phyloP scores from a whole-genome alignment of 2,329 filamentous ascomycete species.

The Eutypa lata region DNA sequence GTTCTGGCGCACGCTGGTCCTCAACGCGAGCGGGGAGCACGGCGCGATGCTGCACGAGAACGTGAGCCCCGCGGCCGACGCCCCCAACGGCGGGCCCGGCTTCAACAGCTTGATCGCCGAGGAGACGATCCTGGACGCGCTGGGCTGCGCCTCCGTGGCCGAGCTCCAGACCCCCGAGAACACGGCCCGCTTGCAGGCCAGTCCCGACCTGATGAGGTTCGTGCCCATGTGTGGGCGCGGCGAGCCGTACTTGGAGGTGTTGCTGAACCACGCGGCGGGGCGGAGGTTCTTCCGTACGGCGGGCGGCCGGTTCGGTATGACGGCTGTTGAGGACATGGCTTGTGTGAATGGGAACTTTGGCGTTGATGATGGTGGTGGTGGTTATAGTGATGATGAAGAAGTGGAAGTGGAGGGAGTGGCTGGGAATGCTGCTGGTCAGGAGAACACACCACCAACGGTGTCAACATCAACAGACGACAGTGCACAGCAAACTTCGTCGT shows the following conservation, averaged over 20 bases:
- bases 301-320: constrained; percentile 19
- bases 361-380: constrained; percentile 1
- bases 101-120: constrained; percentile 17
- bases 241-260: constrained; percentile 7
- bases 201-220: constrained; percentile 8
- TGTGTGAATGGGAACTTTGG: constrained; percentile 6
- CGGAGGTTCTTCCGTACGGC: constrained; percentile 21
- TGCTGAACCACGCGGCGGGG: constrained; percentile 6
- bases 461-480: too few relatives aligned
- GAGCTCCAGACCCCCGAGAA: constrained; percentile 12
- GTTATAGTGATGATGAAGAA: not conserved
- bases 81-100: constrained; percentile 1
- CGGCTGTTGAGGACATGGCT: constrained; percentile 17
- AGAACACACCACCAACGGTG: too few relatives aligned
- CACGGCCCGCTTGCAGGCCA: constrained; percentile 7
- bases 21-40: constrained; percentile 6
- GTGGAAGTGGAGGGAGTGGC: too few relatives aligned
- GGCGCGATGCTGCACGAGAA: not conserved
- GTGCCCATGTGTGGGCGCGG: constrained; percentile 7
- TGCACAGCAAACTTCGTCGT: too few relatives aligned
- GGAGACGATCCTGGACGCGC: constrained; percentile 11
- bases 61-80: not conserved
- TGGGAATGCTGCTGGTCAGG: too few relatives aligned
- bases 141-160: constrained; percentile 9
- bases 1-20: constrained; percentile 19